Base-by-base conservation (phyloP, 805 yeast genomes). In the Suhomyces sp. region DNA sequence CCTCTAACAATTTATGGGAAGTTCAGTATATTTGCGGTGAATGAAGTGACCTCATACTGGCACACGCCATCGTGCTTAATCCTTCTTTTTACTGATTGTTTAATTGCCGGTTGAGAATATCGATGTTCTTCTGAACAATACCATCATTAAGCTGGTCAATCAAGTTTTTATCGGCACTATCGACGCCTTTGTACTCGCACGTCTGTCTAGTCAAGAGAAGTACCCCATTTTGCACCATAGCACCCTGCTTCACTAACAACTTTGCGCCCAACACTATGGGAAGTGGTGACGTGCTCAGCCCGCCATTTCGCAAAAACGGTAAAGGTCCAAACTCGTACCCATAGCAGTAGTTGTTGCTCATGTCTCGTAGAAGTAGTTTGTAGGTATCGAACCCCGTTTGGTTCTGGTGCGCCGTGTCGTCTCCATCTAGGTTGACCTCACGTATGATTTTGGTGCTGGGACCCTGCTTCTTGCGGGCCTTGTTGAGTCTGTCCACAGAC, bases 301-400 rank as follows among this genome's bases (percentile, higher is more conserved):
- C 58, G 13, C 54, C 61, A 51, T 51, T 61, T 38, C 75, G 63
- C 38, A 84, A 62, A 67, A 86, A 85, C 1, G 74, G 65, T 38
- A 87, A 59, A 38, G 80, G 78, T 49, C 80, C 82, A 51, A 59
- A 56, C 60, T 86, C 91, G 44, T 84, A 74, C 0, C 83, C 94
- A 62, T 75, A 85, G 51, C 80, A 73, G 15, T 78, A 63, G 44
- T 79, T 77, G 2, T 85, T 84, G 15, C 57, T 54, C 10, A 70
- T 63, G 57, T 85, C 90, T 61, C 81, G 85, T 29, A 88, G 63
- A 0, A 85, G 78, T 19, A 88, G 65, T 57, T 85, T 86, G 63
- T 71, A 85, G 0, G 77, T 68, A 42, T 15, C 51, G 45, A 8
- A 46, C 31, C 33, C 44, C 44, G 22, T 22, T 35, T 38, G 36